Base-by-base conservation (phyloP, 305 asterid species). In the Fraxinus albicans region DNA sequence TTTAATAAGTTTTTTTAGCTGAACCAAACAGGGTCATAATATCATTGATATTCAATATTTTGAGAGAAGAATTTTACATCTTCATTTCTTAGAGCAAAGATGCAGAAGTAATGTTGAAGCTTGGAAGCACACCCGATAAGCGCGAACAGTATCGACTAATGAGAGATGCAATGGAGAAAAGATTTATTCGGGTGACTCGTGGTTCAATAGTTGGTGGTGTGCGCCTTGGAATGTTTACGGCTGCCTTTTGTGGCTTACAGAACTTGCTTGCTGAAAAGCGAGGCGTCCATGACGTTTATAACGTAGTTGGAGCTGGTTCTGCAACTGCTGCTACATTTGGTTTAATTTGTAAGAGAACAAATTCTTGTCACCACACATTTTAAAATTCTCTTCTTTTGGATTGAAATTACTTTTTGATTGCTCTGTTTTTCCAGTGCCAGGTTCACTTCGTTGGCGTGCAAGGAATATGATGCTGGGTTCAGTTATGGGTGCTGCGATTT, bases 111-210 rank as follows among this genome's bases (percentile, higher is more conserved):
- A 88, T 94, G 98, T 79, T 96, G 90, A 96, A 93, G 96, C 97
- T 96, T 83, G 98, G 98, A 58, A 94, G 98, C 87, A 94, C 97
- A 23, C 88, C 97, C 36, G 98, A 94, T 82, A 96, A 96, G 89
- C 97, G 98, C 53, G 98, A 94, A 79, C 99, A 96, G 79, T 73
- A 96, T 90, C 93, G 98, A 74, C 90, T 96, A 58, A 94, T 94
- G 98, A 86, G 98, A 85, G 99, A 96, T 88, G 97, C 98, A 8
- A 96, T 94, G 98, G 99, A 96, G 86, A 94, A 94, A 85, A 93
- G 98, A 88, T 96, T 93, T 85, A 83, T 96, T 40, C 92, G 91
- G 80, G 98, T 94, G 73, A 85, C 98, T 82, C 98, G 94, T 78
- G 99, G 99, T 81, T 96, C 99, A 34, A 90, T 96, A 81, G 91